Percentiles rank a stretch among this genome's conserved stretches.
Conservation (phyloP, 176 grass and related monocot genomes). For the Triticum aestivum region DNA sequence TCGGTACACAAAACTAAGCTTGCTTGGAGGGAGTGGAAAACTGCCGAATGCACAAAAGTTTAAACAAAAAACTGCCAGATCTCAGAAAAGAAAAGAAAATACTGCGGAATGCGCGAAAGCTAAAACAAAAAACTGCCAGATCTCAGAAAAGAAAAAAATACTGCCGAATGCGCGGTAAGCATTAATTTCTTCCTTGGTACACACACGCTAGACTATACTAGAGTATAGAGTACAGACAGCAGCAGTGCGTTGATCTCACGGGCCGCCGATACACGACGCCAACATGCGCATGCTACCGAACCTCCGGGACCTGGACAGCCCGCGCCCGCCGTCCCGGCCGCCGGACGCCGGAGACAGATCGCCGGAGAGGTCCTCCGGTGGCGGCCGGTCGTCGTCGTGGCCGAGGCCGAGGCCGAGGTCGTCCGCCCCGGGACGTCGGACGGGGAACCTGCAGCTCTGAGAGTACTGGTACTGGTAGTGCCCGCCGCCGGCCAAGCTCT, state of each 20-base stretch:
- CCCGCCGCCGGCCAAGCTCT: not conserved
- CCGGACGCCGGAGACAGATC: constrained; percentile 5
- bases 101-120: no score
- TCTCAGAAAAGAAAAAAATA: no score
- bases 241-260: not conserved
- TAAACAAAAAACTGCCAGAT: no score
- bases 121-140: no score
- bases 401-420: constrained; percentile 25
- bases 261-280: constrained; percentile 21
- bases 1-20: no score
- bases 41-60: no score
- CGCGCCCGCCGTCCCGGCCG: constrained; percentile 4
- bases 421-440: not conserved
- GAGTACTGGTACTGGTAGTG: not conserved
- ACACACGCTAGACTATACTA: no score
- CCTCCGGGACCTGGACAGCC: constrained; percentile 29
- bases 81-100: no score
- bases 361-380: not conserved
- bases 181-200: no score
- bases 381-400: not conserved
- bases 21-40: no score
- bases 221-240: not conserved
- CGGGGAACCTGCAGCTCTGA: constrained; percentile 40
- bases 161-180: no score
- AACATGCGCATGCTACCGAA: constrained; percentile 31